Evolutionary conservation across 169 alveolate species (phyloP), one percentile per base, ranked within the genome.

Genomic region (Plasmodium blacklocki): DNA sequence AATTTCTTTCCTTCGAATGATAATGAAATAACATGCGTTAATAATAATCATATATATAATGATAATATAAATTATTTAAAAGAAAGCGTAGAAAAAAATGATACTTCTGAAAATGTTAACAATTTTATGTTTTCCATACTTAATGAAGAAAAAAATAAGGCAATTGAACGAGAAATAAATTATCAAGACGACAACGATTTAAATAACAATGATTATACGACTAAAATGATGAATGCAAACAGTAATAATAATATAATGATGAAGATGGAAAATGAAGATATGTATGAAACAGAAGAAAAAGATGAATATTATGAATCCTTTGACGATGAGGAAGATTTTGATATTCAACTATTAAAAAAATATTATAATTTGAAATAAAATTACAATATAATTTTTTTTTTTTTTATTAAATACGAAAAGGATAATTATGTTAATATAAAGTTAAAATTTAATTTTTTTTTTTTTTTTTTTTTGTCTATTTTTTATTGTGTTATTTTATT

Each of bases 271-370:
- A 47, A 47, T 68, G 14, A 62, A 11, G 85, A 83, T 47, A 68
- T 1, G 2, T 12, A 26, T 2, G 89, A 78, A 54, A 83, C 26
- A 21, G 45, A 11, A 26, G 72, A 68, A 5, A 83, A 83, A 43
- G 91, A 83, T 58, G 83, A 83, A 26, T 19, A 19, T 43, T 47
- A 83, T 32, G 91, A 83, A 47, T 67, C 91, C 7, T 83, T 56
- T 68, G 62, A 23, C 6, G 83, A 83, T 70, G 47, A 43, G 9
- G 91, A 83, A 67, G 91, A 83, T 54, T 83, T 83, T 68, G 91
- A 83, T 50, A 83, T 83, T 54, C 85, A 83, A 72, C 91, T 83
- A 63, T 83, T 83, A 60, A 67, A 68, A 56, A 83, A 83, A 62
- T 83, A 83, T 62, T 83, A 54, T 54, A 83, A 83, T 58, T 49